These are phyloP conservation scores for Coelastrella sp. DNA, from an alignment of 139 green algal species.

Conservation along the genomic window DNA sequence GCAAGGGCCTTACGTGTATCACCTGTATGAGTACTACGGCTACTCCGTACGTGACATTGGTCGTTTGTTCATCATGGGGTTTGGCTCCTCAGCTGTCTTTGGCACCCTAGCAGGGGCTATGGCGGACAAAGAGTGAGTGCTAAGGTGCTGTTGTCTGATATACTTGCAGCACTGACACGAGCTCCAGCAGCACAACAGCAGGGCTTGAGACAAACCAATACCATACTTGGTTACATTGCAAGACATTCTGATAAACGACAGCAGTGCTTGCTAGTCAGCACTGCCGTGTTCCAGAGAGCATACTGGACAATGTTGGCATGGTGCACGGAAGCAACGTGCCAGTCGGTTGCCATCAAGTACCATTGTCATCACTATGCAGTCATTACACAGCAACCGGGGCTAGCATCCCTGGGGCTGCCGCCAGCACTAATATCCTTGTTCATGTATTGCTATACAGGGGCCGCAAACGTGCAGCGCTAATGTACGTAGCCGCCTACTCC, in stretches of 20 bases:
- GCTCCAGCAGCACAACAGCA: not conserved
- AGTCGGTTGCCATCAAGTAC: too few relatives aligned
- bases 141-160: not conserved
- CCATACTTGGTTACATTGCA: too few relatives aligned
- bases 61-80: conserved; percentile 98
- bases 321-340: too few relatives aligned
- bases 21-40: conserved; percentile 97
- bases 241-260: too few relatives aligned
- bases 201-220: too few relatives aligned
- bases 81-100: conserved; percentile 97
- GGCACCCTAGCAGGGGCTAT: conserved; percentile 95
- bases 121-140: conserved; percentile 89
- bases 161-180: not conserved
- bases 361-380: too few relatives aligned
- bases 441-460: conserved; percentile 69
- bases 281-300: too few relatives aligned
- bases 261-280: too few relatives aligned
- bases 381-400: not conserved
- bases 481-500: conserved; percentile 92
- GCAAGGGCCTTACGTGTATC: conserved; percentile 98
- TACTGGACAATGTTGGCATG: too few relatives aligned
- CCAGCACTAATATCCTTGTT: too few relatives aligned
- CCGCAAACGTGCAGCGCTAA: conserved; percentile 89
- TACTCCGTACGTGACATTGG: conserved; percentile 92
- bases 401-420: not conserved